Evolutionary conservation across 306 rosid genomes (phyloP), one percentile per base, ranked within the genome.

Genomic region (Prosopis cineraria): DNA sequence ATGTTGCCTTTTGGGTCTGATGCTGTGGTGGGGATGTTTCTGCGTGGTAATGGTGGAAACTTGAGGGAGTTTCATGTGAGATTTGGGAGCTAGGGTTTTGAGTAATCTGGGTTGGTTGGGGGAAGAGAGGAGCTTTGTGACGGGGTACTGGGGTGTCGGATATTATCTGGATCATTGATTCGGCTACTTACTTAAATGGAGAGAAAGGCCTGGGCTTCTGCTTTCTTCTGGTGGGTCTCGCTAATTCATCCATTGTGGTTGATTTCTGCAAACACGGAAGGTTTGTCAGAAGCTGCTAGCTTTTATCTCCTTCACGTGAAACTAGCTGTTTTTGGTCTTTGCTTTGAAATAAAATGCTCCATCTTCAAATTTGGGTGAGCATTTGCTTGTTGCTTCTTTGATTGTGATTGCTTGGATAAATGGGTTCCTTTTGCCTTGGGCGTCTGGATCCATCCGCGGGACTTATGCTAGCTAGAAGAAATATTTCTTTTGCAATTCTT

Each of bases 201-300:
- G 69, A 72, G 58, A 43, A 83, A 67, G 77, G 72, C 81, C 72
- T 72, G 70, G 87, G 83, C 81, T 86, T 84, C 82, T 73, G 60
- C 78, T 81, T 79, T 82, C 47, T 75, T 88, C 55, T 91, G 80
- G 80, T 83, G 87, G 84, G 79, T 89, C 84, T 64, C 86, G 39
- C 64, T 87, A 70, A 75, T 80, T 89, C 92, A 31, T 74, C 85
- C 89, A 47, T 83, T 83, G 76, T 85, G 90, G 80, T 59, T 82
- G 78, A 78, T 87, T 77, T 87, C 88, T 76, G 90, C 97, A 55
- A 91, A 91, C 82, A 88, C 85, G 90, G 97, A 91, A 89, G 97
- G 97, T 91, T 83, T 78, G 66, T 47, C 17, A 60, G 34, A 17
- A 60, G 24, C 29, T 47, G 48, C 19, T 78, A 20, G 52, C 72